These are phyloP conservation scores for Neurospora discreta DNA, from an alignment of 495 filamentous ascomycete species.

Conservation along the genomic window DNA sequence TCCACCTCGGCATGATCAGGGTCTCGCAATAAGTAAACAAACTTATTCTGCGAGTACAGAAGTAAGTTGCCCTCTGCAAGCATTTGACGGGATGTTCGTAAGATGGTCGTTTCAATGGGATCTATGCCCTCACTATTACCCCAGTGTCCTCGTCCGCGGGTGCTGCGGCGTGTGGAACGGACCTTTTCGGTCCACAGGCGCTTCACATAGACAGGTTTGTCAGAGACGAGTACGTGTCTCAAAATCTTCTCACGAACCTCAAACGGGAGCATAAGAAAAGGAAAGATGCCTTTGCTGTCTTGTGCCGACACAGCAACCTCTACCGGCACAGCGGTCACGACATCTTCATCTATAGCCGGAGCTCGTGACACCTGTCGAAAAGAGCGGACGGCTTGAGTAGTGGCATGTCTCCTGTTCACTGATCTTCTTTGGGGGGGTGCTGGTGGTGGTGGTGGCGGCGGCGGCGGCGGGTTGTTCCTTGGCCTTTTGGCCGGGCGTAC, in stretches of 20 bases:
- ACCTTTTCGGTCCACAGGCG: conserved; percentile 21
- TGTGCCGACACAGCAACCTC: neutral
- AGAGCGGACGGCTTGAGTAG: neutral
- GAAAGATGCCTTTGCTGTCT: neutral
- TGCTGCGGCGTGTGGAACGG: conserved; percentile 5
- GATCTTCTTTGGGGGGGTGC: neutral
- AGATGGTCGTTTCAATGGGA: conserved; percentile 20
- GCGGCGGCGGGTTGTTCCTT: too few relatives aligned
- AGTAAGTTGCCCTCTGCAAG: conserved; percentile 19
- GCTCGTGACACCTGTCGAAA: neutral
- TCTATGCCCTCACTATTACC: neutral
- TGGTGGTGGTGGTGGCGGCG: neutral
- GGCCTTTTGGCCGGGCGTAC: neutral
- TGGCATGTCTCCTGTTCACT: neutral
- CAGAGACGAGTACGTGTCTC: conserved; percentile 20
- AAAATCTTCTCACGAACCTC: conserved; percentile 30
- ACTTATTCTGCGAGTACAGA: conserved; percentile 31
- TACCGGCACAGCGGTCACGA: neutral
- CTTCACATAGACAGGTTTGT: conserved; percentile 23
- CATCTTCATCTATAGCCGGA: neutral
- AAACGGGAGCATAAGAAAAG: conserved; percentile 11
- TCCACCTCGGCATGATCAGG: neutral
- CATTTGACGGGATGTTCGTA: conserved; percentile 19
- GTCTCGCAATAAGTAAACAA: conserved; percentile 29
- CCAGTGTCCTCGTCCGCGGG: neutral